Percentiles rank a stretch among this genome's conserved stretches.
phyloP scores from a whole-genome alignment of 2,329 filamentous ascomycete species.

The Trichoderma afroharzianum region DNA sequence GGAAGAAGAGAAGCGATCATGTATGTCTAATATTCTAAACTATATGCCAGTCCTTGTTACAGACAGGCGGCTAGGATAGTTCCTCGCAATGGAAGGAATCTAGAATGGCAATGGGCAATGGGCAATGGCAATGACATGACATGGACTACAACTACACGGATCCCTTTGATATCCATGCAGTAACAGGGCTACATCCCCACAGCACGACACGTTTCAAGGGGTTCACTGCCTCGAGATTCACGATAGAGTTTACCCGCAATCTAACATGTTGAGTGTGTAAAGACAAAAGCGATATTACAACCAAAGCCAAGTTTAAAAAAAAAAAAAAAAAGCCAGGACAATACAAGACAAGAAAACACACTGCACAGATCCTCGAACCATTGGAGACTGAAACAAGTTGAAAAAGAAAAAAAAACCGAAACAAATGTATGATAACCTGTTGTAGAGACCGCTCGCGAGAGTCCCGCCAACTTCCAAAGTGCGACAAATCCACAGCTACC shows the following conservation, averaged over 20 bases:
- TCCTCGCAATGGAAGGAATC: not conserved
- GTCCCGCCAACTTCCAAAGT: conserved; percentile 27
- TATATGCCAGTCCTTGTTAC: not conserved
- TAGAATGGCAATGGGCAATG: not conserved
- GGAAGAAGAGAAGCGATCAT: not conserved
- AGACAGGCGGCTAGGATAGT: not conserved
- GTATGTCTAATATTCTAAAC: not conserved
- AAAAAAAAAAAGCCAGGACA: not conserved
- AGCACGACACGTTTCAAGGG: not conserved
- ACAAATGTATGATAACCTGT: conserved; percentile 45
- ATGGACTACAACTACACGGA: not conserved
- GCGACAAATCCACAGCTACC: conserved; percentile 21
- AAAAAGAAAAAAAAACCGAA: conserved; percentile 23
- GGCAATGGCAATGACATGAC: not conserved
- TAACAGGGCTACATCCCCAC: not conserved
- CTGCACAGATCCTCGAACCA: conserved; percentile 28
- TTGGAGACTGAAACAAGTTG: not conserved
- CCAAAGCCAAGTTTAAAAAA: conserved; percentile 4
- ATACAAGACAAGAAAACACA: conserved; percentile 26
- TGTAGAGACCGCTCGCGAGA: conserved; percentile 37
- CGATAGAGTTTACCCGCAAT: not conserved
- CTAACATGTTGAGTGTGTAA: conserved; percentile 13
- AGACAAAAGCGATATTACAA: conserved; percentile 15
- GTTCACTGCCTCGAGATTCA: not conserved
- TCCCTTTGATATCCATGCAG: not conserved